Base-by-base conservation (phyloP, 2,329 filamentous ascomycete species). In the Beauveria medogensis region DNA sequence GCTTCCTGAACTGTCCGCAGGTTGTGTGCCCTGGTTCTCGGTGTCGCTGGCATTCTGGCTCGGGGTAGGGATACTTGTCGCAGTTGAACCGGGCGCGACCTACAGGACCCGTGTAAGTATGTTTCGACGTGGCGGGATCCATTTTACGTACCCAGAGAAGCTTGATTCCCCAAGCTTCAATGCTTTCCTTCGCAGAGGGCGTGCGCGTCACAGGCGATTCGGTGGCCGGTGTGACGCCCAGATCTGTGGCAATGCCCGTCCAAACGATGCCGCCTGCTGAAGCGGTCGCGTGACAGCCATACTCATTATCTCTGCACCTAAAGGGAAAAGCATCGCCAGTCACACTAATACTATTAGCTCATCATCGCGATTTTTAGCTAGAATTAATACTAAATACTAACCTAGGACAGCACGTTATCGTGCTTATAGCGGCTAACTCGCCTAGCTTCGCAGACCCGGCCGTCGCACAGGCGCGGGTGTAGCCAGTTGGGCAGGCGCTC, bases 391-490 rank as follows among this genome's bases (percentile, higher is more conserved):
- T 7, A 10, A 34, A 34, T 22, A 26, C 43, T 41, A 14, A 63
- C 63, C 61, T 63, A 6, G 63, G 63, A 37, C 63, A 64, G n/a
- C 63, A 63, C 9, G 63, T 64, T 18, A 63, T 43, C 10, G 58
- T 63, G 37, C 63, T 64, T 1, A 53, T 22, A 26, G 30, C 20
- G 5, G 52, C 52, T 2, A 43, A 52, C 28, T 56, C 37, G 34
- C 58, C 43, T 16, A 41, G 4, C 51, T 40, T 60, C 6, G 41
- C 47, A n/a, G 55, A 51, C 14, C 51, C 58, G 5, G 50, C 51
- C 14, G 63, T 63, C 37, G 62, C 63, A 34, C 63, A 64, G 30
- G 63, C 63, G n/a, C 53, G 54, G 18, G 59, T 63, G 59, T 60
- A 64, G 9, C 59, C 62, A 10, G 48, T n/a, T 7, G 63, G 62